phyloP scores from a whole-genome alignment of 2,329 filamentous ascomycete species.

The Cordyceps militaris region DNA sequence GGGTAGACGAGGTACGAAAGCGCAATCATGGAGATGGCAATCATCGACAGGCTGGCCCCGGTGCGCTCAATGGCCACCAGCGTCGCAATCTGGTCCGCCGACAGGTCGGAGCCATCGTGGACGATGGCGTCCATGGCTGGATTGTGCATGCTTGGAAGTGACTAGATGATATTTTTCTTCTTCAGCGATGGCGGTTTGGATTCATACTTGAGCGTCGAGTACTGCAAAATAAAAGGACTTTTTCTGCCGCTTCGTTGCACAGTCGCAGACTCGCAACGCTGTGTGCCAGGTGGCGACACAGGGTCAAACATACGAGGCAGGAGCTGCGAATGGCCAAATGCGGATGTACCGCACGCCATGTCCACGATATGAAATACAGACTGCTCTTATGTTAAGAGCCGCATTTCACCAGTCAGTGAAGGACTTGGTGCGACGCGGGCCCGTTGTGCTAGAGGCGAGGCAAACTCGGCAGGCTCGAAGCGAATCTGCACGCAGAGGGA shows the following conservation, averaged over 20 bases:
- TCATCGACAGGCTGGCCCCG: slow-evolving; percentile 47
- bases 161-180: no score
- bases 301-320: slow-evolving; percentile 8
- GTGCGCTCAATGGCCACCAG: slow-evolving; percentile 46
- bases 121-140: neutral
- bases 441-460: neutral
- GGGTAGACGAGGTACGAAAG: slow-evolving; percentile 43
- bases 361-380: neutral
- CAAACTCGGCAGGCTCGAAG: neutral
- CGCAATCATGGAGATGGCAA: slow-evolving; percentile 43
- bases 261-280: slow-evolving; percentile 1
- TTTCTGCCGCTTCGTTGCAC: neutral
- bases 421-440: neutral
- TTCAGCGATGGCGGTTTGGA: no score
- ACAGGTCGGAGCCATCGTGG: slow-evolving; percentile 19
- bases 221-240: neutral
- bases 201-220: neutral
- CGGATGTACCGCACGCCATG: neutral
- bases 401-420: neutral
- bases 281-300: slow-evolving; percentile 9
- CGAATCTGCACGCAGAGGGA: neutral
- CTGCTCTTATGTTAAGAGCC: neutral
- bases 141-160: neutral
- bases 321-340: slow-evolving; percentile 5
- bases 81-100: slow-evolving; percentile 31